Percentiles rank a stretch among this genome's conserved stretches.
These are phyloP conservation scores for Moesziomyces parantarcticus DNA, from an alignment of 1,284 basidiomycete species.

Conservation along the genomic window DNA sequence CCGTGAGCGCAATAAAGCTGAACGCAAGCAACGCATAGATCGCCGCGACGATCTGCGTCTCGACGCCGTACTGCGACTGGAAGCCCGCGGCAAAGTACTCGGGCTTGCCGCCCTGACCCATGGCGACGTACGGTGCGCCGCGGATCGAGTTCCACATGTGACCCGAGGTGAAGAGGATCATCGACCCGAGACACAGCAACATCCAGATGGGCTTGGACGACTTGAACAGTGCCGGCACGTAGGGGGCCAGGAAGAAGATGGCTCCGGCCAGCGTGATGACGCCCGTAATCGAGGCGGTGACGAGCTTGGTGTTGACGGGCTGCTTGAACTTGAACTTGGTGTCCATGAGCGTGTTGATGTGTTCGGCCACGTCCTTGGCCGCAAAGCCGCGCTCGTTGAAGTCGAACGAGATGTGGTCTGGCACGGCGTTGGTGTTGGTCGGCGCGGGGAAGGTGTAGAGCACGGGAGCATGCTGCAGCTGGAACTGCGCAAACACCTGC, in stretches of 20 bases:
- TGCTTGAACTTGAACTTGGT: constrained; percentile 43
- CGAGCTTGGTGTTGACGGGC: constrained; percentile 50
- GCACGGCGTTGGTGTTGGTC: constrained; percentile 13
- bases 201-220: constrained; percentile 44
- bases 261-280: constrained; percentile 21
- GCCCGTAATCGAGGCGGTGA: constrained; percentile 18
- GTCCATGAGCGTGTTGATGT: constrained; percentile 34
- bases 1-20: constrained; percentile 83
- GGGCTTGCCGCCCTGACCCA: constrained; percentile 70
- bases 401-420: constrained; percentile 48
- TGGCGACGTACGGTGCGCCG: constrained; percentile 77
- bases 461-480: constrained; percentile 56
- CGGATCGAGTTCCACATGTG: constrained; percentile 98
- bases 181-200: constrained; percentile 46
- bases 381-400: constrained; percentile 54
- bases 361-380: constrained; percentile 35
- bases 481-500: constrained; percentile 52
- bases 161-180: constrained; percentile 65
- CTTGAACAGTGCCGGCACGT: constrained; percentile 21
- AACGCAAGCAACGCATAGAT: constrained; percentile 86
- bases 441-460: constrained; percentile 53
- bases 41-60: constrained; percentile 85
- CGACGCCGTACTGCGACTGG: constrained; percentile 90
- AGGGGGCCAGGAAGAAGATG: constrained; percentile 37
- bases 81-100: constrained; percentile 88